Conservation (phyloP, 2,329 filamentous ascomycete genomes). For the Talaromyces sp. region DNA sequence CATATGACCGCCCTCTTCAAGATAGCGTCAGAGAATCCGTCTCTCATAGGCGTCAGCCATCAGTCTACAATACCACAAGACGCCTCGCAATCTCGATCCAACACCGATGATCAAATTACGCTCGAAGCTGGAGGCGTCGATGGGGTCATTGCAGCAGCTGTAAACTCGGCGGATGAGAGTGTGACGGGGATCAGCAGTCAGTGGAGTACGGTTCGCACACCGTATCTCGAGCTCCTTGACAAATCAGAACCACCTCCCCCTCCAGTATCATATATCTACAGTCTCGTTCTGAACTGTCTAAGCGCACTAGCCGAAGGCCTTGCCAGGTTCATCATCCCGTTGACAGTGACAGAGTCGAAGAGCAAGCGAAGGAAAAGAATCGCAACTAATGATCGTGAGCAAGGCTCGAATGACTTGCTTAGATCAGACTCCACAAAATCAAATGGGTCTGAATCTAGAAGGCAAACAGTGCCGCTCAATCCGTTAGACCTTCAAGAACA, state of each 20-base stretch:
- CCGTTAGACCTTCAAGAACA: conserved; percentile 74
- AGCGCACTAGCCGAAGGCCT: conserved; percentile 87
- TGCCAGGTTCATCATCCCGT: conserved; percentile 85
- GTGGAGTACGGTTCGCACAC: conserved; percentile 83
- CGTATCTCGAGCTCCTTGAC: conserved; percentile 91
- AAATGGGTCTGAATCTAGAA: conserved; percentile 26
- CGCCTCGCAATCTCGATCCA: conserved; percentile 54
- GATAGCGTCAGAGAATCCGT: conserved; percentile 84
- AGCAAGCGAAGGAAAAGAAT: conserved; percentile 46
- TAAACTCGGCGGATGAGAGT: conserved; percentile 63
- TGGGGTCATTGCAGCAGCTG: conserved; percentile 76
- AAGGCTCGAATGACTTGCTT: conserved; percentile 29
- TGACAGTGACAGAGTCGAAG: conserved; percentile 75
- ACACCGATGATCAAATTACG: conserved; percentile 75
- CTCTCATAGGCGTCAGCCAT: conserved; percentile 80
- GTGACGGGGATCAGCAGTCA: conserved; percentile 77
- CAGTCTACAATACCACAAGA: conserved; percentile 79
- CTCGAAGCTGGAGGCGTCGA: conserved; percentile 83
- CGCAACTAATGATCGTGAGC: conserved; percentile 34
- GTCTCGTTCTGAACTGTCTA: conserved; percentile 81
- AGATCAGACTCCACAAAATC: conserved; percentile 30
- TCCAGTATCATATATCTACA: conserved; percentile 92
- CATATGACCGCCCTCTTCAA: conserved; percentile 87
- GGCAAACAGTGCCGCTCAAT: conserved; percentile 63
- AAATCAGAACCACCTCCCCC: conserved; percentile 79